Evolutionary conservation across 345 rosid genomes (phyloP), one percentile per base, ranked within the genome.

Genomic region (Euphorbia peplus): DNA sequence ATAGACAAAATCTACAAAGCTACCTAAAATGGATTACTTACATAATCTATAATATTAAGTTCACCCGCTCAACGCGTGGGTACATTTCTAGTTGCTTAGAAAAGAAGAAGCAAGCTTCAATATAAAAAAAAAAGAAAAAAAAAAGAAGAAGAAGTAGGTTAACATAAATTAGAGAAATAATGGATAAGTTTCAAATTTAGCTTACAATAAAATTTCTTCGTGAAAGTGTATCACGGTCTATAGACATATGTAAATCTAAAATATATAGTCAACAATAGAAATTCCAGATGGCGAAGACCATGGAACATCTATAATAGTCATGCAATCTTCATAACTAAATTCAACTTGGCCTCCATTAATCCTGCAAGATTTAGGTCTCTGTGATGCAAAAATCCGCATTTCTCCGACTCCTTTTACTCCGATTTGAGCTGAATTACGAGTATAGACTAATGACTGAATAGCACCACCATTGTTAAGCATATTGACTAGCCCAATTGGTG

Each of bases 381-480:
- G 83, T 0, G 96, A 88, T 14, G 97, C 88, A 69, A 76, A 91
- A 26, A 69, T 90, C 76, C 78, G 83, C 83, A 91, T 73, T 70
- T 91, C 90, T 15, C 99, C 99, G 0, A 70, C 42, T n/a, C 99
- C 98, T 74, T 74, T 86, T 28, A 91, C 83, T 35, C 81, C 86
- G 5, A 90, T 68, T 62, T 67, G 62, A 21, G 80, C 91, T 1
- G 76, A 82, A n/a, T 63, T 51, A 1, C 57, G 30, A 3, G 44
- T 83, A 29, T 79, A 80, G 22, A 60, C 66, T 77, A 87, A 6
- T 22, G 92, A 86, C 48, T 72, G 86, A 55, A 91, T 75, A 4
- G 99, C 97, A 1, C 98, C 99, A 3, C 99, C 96, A 1, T 82
- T 68, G 79, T 95, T 95, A 52, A 91, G 93, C 99, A 91, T 95